phyloP scores from a whole-genome alignment of 2,329 filamentous ascomycete genomes.

The Penicillium sp. region DNA sequence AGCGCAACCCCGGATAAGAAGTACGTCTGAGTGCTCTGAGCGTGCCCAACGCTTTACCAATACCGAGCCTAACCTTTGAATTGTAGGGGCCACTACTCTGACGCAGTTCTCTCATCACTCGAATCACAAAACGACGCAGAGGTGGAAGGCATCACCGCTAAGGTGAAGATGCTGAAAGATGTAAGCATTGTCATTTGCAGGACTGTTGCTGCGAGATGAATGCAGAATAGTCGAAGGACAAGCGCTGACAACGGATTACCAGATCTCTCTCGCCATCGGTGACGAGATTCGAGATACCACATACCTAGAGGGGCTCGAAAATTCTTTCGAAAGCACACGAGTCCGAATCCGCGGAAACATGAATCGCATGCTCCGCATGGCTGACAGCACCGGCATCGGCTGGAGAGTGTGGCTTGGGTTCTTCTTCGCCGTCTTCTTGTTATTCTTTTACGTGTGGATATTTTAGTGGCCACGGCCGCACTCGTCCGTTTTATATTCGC shows the following conservation, averaged over 20 bases:
- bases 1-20: constrained; percentile 69
- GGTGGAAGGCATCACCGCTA: constrained; percentile 84
- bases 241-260: constrained; percentile 8
- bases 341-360: constrained; percentile 83
- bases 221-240: background rate
- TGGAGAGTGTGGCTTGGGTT: constrained; percentile 94
- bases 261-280: constrained; percentile 91
- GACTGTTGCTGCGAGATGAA: background rate
- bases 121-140: constrained; percentile 94
- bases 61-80: constrained; percentile 4
- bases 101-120: constrained; percentile 85
- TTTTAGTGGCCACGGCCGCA: constrained; percentile 54
- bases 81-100: constrained; percentile 80
- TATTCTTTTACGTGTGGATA: constrained; percentile 93
- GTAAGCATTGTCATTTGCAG: constrained; percentile 52
- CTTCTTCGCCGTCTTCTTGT: constrained; percentile 74
- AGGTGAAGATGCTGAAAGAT: constrained; percentile 85
- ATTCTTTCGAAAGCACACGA: constrained; percentile 82
- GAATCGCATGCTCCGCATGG: constrained; percentile 97
- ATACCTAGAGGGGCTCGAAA: constrained; percentile 90
- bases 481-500: constrained; percentile 10
- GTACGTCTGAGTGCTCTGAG: constrained; percentile 41
- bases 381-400: constrained; percentile 85
- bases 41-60: background rate
- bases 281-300: constrained; percentile 92